These are phyloP conservation scores for Linum lewisii DNA, from an alignment of 345 rosid genomes.

Conservation along the genomic window DNA sequence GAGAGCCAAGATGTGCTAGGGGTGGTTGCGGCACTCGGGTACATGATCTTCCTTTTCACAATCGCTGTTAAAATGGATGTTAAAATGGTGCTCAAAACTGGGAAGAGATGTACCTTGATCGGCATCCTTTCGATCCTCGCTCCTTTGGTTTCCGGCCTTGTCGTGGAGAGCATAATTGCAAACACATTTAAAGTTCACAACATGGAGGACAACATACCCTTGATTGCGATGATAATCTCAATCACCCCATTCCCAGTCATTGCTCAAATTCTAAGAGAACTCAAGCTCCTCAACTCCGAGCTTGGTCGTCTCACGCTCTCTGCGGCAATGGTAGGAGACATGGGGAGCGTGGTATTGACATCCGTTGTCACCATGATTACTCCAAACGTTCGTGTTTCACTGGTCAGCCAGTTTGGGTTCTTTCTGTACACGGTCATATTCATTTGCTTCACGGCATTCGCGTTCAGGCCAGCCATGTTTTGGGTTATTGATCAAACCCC, in stretches of 20 bases:
- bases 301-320: conserved; percentile 33
- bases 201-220: not conserved
- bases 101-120: conserved; percentile 5
- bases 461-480: conserved; percentile 23
- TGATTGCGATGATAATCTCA: conserved; percentile 6
- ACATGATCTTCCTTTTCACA: conserved; percentile 27
- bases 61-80: conserved; percentile 32
- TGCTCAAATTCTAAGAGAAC: conserved; percentile 24
- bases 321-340: conserved; percentile 18
- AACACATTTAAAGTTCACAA: too few species aligned
- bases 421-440: conserved; percentile 11
- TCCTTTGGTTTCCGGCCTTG: conserved; percentile 11
- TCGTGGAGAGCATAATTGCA: not conserved
- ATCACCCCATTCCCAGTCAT: conserved; percentile 31
- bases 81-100: conserved; percentile 5
- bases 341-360: not conserved
- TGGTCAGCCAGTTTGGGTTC: not conserved
- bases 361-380: not conserved
- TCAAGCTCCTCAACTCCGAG: conserved; percentile 35
- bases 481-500: conserved; percentile 24
- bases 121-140: conserved; percentile 12
- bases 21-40: conserved; percentile 27
- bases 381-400: not conserved
- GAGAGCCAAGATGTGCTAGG: conserved; percentile 19
- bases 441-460: conserved; percentile 10